Conservation (phyloP, 306 rosid species). For the Corylus heterophylla region DNA sequence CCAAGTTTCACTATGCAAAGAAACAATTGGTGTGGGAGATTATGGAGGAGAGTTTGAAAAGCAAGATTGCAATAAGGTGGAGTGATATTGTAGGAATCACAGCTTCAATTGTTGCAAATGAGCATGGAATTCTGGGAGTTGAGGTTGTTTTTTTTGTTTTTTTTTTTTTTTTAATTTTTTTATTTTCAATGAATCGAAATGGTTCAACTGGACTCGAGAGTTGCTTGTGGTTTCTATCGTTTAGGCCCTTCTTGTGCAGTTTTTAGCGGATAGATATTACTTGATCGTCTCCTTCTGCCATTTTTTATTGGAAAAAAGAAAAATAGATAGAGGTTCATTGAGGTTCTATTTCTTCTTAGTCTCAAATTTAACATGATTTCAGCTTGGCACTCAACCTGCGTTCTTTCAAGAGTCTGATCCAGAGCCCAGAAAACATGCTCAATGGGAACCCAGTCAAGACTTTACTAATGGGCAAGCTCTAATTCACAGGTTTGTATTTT, state of each 20-base stretch:
- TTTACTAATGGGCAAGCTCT: conserved; percentile 40
- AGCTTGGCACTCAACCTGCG: conserved; percentile 30
- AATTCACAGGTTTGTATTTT: conserved; percentile 5
- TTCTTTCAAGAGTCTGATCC: conserved; percentile 33
- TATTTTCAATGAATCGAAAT: not conserved
- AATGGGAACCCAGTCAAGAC: conserved; percentile 31
- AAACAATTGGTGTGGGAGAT: conserved; percentile 67
- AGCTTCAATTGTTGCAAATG: conserved; percentile 33
- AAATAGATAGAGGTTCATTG: not conserved
- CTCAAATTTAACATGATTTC: not conserved
- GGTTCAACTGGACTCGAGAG: too few relatives aligned
- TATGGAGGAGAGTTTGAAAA: conserved; percentile 37
- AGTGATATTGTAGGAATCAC: conserved; percentile 36
- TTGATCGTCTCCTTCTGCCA: too few relatives aligned
- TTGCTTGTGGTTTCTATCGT: too few relatives aligned
- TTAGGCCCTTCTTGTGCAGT: too few relatives aligned
- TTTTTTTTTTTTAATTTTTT: not conserved
- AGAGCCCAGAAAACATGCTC: conserved; percentile 32
- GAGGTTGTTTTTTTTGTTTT: conserved; percentile 22
- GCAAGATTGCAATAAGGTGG: conserved; percentile 59
- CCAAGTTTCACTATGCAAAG: conserved; percentile 54
- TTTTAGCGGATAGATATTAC: too few relatives aligned
- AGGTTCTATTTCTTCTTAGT: not conserved
- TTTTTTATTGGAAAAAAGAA: not conserved
- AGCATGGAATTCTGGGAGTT: conserved; percentile 43